Evolutionary conservation across 192 early-diverging fungal species (phyloP), one percentile per base, ranked within the genome.

Genomic region (Geranomyces michiganensis): DNA sequence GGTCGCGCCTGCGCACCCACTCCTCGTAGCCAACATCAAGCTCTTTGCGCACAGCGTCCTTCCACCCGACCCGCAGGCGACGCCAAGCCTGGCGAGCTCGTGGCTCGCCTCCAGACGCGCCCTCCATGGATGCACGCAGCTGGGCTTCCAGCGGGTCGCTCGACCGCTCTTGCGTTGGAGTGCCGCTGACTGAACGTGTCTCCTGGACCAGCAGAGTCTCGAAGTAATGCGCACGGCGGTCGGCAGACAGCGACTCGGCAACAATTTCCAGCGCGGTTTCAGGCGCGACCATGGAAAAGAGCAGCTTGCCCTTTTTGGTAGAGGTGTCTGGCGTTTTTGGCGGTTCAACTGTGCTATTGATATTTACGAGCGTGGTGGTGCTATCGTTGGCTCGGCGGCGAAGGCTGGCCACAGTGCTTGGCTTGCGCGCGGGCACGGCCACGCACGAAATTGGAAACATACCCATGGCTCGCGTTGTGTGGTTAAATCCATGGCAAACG

Each of bases 221-320:
- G 43, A 77, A 77, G 61, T 77, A 77, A 7, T 73, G 71, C 7
- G 59, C 56, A 3, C 76, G 76, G 15, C 71, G 71, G 22, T 77
- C 76, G 51, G 65, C 58, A 0, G 32, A 68, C 33, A 77, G 64
- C 13, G 76, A 67, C 12, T 55, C 65, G 30, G 70, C 29, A 6
- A 77, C 70, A 21, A 77, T 33, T 29, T 67, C 71, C 9, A 77
- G 29, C 17, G 76, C 76, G 65, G 68, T 27, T 31, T 65, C 71
- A 8, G 71, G 70, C 7, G 70, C 47, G 26, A 77, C 58, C 65
- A 77, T 69, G 26, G 68, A 75, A 21, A 75, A 69, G 26, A 75
- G 19, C 24, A 75, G 60, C 32, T 73, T 65, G 44, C 63, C 36
- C 36, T 53, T 53, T 26, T n/a, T 53, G 51, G 4, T 53, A 17